Evolutionary conservation across 176 grass and related monocot genomes (phyloP), one percentile per base, ranked within the genome.

Genomic region (Ampelocalamus luodianensis): DNA sequence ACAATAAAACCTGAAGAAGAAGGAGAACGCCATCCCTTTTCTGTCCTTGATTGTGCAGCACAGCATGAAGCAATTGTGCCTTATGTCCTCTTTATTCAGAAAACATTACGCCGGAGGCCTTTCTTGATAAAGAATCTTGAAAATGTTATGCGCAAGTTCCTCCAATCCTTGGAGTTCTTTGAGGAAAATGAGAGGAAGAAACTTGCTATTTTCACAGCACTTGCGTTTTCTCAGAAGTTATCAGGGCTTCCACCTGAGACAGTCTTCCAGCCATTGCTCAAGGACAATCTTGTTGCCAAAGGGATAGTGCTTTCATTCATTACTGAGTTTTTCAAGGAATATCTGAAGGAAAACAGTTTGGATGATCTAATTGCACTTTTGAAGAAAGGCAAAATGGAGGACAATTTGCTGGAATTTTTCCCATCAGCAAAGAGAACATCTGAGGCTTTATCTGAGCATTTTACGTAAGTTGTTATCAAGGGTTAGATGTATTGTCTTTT

Each of bases 121-220:
- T 97, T 97, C 72, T 88, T 97, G 60, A 97, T 97, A 79, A 97
- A 97, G 85, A 97, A 87, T 78, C 95, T 97, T 79, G 95, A 97
- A 91, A 97, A 97, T 97, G 95, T 97, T 81, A 97, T 87, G 88
- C 85, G 90, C 42, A 93, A 92, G 65, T 97, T 97, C 74, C 92
- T 97, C 40, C 95, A 97, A 73, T 97, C 95, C 23, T 89, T 97
- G 67, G 95, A 97, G 77, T 94, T 97, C 73, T 90, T 95, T 34
- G 95, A 97, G 78, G 95, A 97, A 77, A 90, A 95, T 73, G 95
- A 97, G 85, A 89, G 95, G 65, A 87, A 95, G 68, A 97, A 95
- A 76, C 93, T 97, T 77, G 92, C 95, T 50, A 93, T 97, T 74
- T 97, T 93, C 67, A 93, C 95, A 18, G 92, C 95, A 62, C 95